These are phyloP conservation scores for Bruguiera parviflora DNA, from an alignment of 345 rosid genomes.

Conservation along the genomic window DNA sequence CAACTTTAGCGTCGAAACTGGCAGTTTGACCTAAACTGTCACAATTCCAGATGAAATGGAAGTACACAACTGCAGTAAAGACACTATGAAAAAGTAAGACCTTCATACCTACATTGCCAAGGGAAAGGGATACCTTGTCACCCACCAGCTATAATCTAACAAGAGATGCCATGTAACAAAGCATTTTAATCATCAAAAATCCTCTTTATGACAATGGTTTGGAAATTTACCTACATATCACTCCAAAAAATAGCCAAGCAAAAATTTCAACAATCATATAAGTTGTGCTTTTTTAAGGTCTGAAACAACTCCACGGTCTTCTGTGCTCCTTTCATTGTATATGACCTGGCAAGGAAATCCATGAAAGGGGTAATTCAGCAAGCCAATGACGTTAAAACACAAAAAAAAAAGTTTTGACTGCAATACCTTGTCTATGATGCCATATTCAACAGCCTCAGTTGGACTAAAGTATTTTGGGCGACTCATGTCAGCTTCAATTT, in stretches of 20 bases:
- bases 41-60: neutral
- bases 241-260: conserved; percentile 9
- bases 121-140: neutral
- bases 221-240: conserved; percentile 18
- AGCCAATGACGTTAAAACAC: neutral
- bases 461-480: conserved; percentile 87
- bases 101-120: neutral
- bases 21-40: neutral
- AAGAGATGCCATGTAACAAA: neutral
- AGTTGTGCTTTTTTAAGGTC: conserved; percentile 57
- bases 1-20: too few species aligned
- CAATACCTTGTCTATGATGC: conserved; percentile 80
- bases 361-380: neutral
- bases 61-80: neutral
- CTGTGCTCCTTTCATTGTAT: conserved; percentile 60
- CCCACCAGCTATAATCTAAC: conserved; percentile 1
- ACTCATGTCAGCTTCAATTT: conserved; percentile 79
- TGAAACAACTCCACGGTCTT: conserved; percentile 66
- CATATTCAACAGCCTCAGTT: conserved; percentile 80
- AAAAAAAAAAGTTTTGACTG: neutral
- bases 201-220: conserved; percentile 12
- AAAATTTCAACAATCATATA: conserved; percentile 24
- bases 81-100: neutral
- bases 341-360: conserved; percentile 51
- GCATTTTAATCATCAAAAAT: conserved; percentile 1